Evolutionary conservation across 441 rosid species (phyloP), one percentile per base, ranked within the genome.

Genomic region (Adansonia madagascariensis): DNA sequence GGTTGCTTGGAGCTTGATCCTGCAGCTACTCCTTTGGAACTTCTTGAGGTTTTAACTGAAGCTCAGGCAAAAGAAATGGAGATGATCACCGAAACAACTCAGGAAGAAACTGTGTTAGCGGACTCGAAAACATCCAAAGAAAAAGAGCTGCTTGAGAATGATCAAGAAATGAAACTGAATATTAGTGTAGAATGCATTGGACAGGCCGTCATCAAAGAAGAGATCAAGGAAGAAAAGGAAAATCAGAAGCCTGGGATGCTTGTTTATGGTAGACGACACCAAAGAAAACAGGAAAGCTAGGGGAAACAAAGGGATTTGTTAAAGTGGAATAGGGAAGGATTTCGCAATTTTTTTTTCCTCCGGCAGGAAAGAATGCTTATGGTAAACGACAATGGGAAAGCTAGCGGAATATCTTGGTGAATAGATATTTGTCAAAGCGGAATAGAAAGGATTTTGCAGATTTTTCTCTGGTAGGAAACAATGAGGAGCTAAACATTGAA

Each of bases 1-100:
- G 86, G 82, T 71, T 84, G 85, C 81, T 76, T 81, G 80, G 89
- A 86, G 76, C 84, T 86, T 57, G 89, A 86, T 65, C 87, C 89
- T 27, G 88, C 87, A 0, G 78, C 89, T 46, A 74, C 53, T 44
- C 88, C 89, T 20, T 64, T 78, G 80, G 89, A 86, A 60, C 88
- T 86, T 81, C 88, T 84, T 8, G 83, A 76, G 71, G 77, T 84
- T 8, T 24, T 79, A 67, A 81, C 82, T 35, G 83, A 79, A 69
- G 79, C 65, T 75, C 75, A 79, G 72, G 73, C 76, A 73, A 71
- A 59, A 78, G 81, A 77, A 65, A 75, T 77, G 78, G 56, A 74
- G 74, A 77, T 41, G 8, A 74, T 57, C 1, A 66, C 77, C 64
- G 81, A 73, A 74, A 78, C 73, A 39, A 39, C 71, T 9, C 60